phyloP scores from a whole-genome alignment of 2,329 filamentous ascomycete genomes.

The Fusarium sp. region DNA sequence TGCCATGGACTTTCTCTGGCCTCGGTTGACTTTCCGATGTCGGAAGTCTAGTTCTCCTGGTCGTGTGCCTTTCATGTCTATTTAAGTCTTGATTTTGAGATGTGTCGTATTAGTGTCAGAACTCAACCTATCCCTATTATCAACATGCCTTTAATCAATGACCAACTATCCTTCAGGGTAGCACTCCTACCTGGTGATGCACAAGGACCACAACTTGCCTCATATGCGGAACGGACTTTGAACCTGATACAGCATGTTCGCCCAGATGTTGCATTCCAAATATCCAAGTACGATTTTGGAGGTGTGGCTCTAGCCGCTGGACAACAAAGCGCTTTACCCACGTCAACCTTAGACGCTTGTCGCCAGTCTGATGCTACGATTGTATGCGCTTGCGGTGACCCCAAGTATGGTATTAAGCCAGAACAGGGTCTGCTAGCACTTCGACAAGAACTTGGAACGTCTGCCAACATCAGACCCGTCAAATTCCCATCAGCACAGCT shows the following conservation, averaged over 20 bases:
- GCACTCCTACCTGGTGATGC: constrained; percentile 31
- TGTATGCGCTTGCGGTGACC: constrained; percentile 27
- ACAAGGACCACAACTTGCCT: constrained; percentile 19
- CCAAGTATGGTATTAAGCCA: constrained; percentile 2
- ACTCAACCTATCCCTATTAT: background rate
- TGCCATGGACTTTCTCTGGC: background rate
- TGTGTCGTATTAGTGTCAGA: background rate
- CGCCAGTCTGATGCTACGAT: constrained; percentile 20
- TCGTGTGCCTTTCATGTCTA: background rate
- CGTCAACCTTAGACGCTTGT: constrained; percentile 28
- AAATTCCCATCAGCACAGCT: constrained; percentile 81
- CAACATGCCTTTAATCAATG: constrained; percentile 20
- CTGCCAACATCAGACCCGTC: constrained; percentile 79
- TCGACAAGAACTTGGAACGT: constrained; percentile 71
- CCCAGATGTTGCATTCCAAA: constrained; percentile 17
- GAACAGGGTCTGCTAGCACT: constrained; percentile 82
- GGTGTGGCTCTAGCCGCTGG: constrained; percentile 11
- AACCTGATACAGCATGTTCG: constrained; percentile 22
- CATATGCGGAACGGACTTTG: constrained; percentile 8
- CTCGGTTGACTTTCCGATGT: constrained; percentile 13
- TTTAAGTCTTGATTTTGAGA: constrained; percentile 4
- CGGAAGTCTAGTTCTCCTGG: background rate
- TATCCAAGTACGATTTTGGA: constrained; percentile 14
- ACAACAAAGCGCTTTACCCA: background rate
- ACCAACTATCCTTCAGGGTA: constrained; percentile 7